These are phyloP conservation scores for Salicornia ramosissima DNA, from an alignment of 148 eudicot genomes.

Conservation along the genomic window DNA sequence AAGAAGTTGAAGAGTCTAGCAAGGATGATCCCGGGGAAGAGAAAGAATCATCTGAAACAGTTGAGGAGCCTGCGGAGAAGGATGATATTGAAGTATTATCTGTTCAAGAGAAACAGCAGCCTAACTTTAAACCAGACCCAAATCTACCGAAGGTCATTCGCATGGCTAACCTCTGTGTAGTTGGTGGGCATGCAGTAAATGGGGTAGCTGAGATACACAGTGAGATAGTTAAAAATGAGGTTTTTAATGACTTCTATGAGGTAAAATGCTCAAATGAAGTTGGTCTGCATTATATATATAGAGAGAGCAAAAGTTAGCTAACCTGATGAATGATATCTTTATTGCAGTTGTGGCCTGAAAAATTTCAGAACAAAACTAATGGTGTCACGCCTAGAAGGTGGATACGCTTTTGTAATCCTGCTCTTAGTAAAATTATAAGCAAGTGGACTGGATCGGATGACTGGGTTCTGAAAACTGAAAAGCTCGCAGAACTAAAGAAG, in stretches of 20 bases:
- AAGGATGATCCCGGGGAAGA: conserved; percentile 27
- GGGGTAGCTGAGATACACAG: conserved; percentile 98
- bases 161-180: conserved; percentile 97
- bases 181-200: conserved; percentile 92
- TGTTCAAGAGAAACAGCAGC: conserved; percentile 21
- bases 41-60: conserved; percentile 27
- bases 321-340: conserved; percentile 1
- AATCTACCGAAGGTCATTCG: conserved; percentile 71
- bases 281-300: not conserved
- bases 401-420: conserved; percentile 88
- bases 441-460: conserved; percentile 89
- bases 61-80: conserved; percentile 20
- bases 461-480: conserved; percentile 82
- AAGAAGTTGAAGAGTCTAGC: conserved; percentile 19
- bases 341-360: conserved; percentile 90
- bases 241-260: conserved; percentile 85
- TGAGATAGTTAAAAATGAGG: conserved; percentile 84
- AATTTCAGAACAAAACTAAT: conserved; percentile 96
- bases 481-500: conserved; percentile 68
- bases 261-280: conserved; percentile 28
- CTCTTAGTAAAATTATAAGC: conserved; percentile 63
- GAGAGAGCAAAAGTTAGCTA: not conserved
- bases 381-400: conserved; percentile 98
- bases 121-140: conserved; percentile 39
- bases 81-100: conserved; percentile 28